Evolutionary conservation across 331 rosid genomes (phyloP).

Genomic region (Quercus phellos): DNA sequence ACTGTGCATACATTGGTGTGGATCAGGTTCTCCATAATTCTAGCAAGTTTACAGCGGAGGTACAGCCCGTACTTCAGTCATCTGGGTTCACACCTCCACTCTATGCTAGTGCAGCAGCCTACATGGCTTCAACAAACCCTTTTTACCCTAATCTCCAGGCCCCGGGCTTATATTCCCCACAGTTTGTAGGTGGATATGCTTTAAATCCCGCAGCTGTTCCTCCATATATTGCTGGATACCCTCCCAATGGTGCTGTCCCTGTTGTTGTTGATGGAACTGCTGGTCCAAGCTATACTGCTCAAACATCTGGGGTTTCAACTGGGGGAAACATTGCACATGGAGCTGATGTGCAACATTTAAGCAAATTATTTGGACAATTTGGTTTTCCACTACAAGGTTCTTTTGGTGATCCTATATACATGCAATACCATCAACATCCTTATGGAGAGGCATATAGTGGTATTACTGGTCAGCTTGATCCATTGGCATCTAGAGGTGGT

Average conservation of each 20-base stretch:
- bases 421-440: constrained; percentile 59
- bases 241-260: constrained; percentile 57
- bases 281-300: constrained; percentile 47
- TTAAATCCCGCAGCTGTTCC: constrained; percentile 48
- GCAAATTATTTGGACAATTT: constrained; percentile 64
- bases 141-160: constrained; percentile 55
- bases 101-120: constrained; percentile 50
- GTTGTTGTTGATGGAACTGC: constrained; percentile 57
- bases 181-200: constrained; percentile 59
- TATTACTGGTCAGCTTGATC: constrained; percentile 44
- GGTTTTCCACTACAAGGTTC: constrained; percentile 57
- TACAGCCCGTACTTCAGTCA: constrained; percentile 50
- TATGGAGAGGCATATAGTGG: constrained; percentile 46
- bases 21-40: constrained; percentile 37
- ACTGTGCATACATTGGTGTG: constrained; percentile 27
- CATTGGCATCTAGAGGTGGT: constrained; percentile 39
- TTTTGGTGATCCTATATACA: constrained; percentile 56
- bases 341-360: constrained; percentile 51
- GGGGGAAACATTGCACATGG: constrained; percentile 52
- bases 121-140: constrained; percentile 50
- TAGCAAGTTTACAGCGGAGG: constrained; percentile 36
- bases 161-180: constrained; percentile 46
- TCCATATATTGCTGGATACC: constrained; percentile 61
- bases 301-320: constrained; percentile 47
- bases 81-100: constrained; percentile 63